These are phyloP conservation scores for Venturia carpophila DNA, from an alignment of 2,329 filamentous ascomycete genomes.

Conservation along the genomic window DNA sequence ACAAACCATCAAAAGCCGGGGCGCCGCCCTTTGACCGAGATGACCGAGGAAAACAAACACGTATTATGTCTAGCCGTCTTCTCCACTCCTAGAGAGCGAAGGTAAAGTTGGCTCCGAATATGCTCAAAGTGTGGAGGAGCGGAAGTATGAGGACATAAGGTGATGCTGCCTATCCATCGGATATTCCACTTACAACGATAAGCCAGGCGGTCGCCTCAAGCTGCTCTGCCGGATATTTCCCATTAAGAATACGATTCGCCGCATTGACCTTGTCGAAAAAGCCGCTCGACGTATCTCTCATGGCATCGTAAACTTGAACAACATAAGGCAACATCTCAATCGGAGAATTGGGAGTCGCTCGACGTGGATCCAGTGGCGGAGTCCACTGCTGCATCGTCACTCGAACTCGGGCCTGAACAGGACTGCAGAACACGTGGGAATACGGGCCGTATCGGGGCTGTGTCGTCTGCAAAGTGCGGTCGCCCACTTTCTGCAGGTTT, in stretches of 20 bases:
- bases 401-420: background rate
- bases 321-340: constrained; percentile 1
- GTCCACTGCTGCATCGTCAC: background rate
- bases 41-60: background rate
- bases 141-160: background rate
- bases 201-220: constrained; percentile 3
- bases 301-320: constrained; percentile 3
- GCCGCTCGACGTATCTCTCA: background rate
- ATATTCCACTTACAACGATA: background rate
- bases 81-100: background rate
- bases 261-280: constrained; percentile 7
- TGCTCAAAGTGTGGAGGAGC: too few relatives aligned
- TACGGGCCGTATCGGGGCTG: background rate
- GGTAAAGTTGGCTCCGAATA: too few relatives aligned
- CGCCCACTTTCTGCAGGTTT: background rate
- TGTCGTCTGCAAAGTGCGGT: constrained; percentile 2
- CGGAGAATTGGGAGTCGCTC: background rate
- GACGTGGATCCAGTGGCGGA: background rate
- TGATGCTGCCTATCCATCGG: background rate
- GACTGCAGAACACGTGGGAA: background rate
- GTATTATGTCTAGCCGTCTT: background rate
- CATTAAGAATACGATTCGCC: background rate
- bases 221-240: background rate
- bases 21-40: background rate
- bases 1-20: background rate